A percentile compares a stretch with the other conserved stretches of the same genome.
These are phyloP conservation scores for Metarhizium brunneum DNA, from an alignment of 2,329 filamentous ascomycete species.

Conservation along the genomic window DNA sequence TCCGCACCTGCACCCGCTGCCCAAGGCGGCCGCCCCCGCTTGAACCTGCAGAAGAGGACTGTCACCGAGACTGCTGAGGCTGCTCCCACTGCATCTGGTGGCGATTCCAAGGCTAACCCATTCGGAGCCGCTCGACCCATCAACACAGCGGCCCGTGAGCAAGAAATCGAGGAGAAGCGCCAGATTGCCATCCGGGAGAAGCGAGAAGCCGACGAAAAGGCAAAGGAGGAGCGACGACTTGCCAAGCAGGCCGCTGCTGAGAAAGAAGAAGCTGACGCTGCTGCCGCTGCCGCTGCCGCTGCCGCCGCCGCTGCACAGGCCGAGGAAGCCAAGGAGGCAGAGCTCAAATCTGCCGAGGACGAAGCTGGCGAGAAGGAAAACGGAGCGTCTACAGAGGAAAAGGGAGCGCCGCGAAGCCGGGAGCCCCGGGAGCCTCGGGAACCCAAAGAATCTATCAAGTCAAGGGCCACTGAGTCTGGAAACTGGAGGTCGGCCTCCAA, in stretches of 20 bases:
- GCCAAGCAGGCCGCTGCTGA: conserved; percentile 49
- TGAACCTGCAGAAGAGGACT: conserved; percentile 87
- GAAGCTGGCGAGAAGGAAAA: conserved; percentile 16
- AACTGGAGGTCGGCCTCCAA: conserved; percentile 50
- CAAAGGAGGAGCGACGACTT: conserved; percentile 61
- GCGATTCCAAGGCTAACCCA: conserved; percentile 76
- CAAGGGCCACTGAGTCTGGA: conserved; percentile 46
- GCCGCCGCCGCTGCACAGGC: conserved; percentile 13
- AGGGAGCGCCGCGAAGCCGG: conserved; percentile 18
- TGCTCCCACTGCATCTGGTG: conserved; percentile 38
- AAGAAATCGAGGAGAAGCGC: conserved; percentile 83
- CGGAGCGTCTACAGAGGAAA: conserved; percentile 17
- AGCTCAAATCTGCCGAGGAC: conserved; percentile 20
- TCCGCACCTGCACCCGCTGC: conserved; percentile 36
- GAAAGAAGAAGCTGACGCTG: conserved; percentile 31
- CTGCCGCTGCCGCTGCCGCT: conserved; percentile 15
- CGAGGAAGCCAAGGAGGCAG: conserved; percentile 25
- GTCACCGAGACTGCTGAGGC: conserved; percentile 61
- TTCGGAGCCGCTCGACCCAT: conserved; percentile 93
- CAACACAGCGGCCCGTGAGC: conserved; percentile 82
- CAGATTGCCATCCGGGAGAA: conserved; percentile 67
- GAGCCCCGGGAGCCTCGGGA: conserved; percentile 33
- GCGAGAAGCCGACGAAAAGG: conserved; percentile 79
- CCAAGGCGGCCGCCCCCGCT: conserved; percentile 57
- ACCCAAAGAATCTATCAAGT: conserved; percentile 37